Evolutionary conservation across 345 rosid genomes (phyloP), one percentile per base, ranked within the genome.

Genomic region (Corchorus capsularis): DNA sequence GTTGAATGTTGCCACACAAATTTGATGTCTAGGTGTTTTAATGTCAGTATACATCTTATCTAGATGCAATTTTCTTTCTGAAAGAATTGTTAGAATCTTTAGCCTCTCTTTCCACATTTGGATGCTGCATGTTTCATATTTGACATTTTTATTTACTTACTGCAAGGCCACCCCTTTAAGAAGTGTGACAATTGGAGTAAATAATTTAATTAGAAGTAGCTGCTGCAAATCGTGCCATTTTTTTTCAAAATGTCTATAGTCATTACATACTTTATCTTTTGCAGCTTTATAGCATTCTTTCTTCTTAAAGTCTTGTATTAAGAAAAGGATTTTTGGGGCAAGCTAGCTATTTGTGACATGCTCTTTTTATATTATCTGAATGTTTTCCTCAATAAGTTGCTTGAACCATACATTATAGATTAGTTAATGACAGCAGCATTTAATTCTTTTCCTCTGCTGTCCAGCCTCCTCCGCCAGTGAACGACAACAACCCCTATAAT

Each of bases 391-490:
- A 55, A 55, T 79, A 32, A 8, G 77, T 39, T 75, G 5, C 41
- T 73, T 66, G 14, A 6, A 1, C 47, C 55, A 10, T 20, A 69
- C 20, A 34, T 49, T 57, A 59, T 41, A 61, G 45, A 59, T 46
- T 1, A 53, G 73, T 52, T 35, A 35, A 70, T 35, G 61, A 35
- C 9, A 69, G 11, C 39, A 4, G 5, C 22, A 34, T 69, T 17
- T 64, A 35, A 37, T 69, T 64, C 62, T 79, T 43, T 72, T 79
- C 11, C 57, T 56, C 83, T 63, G 54, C 56, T 83, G 63, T 74
- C 78, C 86, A 96, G 99, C 99, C 98, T 49, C 99, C 99, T 63
- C 97, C 99, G 10, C 98, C 99, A 10, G 94, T 92, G 53, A 96
- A 91, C 82, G 99, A 96, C 79, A 92, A 97, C 84, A 96, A 93